These are phyloP conservation scores for Phtheirospermum japonicum DNA, from an alignment of 257 asterid species.

Conservation along the genomic window DNA sequence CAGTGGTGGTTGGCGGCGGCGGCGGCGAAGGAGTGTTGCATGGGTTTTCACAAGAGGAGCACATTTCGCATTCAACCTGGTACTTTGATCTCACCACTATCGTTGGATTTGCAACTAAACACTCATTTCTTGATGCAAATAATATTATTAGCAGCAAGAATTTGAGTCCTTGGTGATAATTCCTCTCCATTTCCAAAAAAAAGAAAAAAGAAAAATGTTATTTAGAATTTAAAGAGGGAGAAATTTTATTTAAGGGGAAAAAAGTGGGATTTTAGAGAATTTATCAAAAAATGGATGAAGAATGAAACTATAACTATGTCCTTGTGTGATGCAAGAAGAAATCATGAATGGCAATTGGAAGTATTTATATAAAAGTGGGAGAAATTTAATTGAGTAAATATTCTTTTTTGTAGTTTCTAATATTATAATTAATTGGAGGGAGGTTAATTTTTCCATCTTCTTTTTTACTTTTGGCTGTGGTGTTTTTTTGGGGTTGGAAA, in stretches of 20 bases:
- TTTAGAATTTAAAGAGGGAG: neutral
- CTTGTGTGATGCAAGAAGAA: neutral
- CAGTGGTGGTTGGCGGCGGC: neutral
- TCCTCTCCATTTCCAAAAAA: slow-evolving; percentile 42
- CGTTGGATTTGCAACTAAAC: slow-evolving; percentile 14
- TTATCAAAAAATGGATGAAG: too few species aligned
- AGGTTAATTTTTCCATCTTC: neutral
- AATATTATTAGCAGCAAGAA: slow-evolving; percentile 26
- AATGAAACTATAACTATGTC: too few species aligned
- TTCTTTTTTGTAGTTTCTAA: neutral
- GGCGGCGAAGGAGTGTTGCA: neutral
- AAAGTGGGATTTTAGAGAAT: neutral
- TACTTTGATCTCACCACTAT: slow-evolving; percentile 75
- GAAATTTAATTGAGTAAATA: neutral
- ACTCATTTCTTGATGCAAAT: slow-evolving; percentile 26
- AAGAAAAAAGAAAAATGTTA: neutral
- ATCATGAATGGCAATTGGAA: neutral
- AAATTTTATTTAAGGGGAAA: neutral
- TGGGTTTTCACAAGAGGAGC: slow-evolving; percentile 7
- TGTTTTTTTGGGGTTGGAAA: too few species aligned
- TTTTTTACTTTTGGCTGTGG: neutral
- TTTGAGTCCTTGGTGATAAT: slow-evolving; percentile 17
- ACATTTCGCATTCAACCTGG: slow-evolving; percentile 63
- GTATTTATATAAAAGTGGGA: neutral
- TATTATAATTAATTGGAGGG: neutral